Evolutionary conservation across 257 asterid genomes (phyloP).

Genomic region (Capsicum rhomboideum): DNA sequence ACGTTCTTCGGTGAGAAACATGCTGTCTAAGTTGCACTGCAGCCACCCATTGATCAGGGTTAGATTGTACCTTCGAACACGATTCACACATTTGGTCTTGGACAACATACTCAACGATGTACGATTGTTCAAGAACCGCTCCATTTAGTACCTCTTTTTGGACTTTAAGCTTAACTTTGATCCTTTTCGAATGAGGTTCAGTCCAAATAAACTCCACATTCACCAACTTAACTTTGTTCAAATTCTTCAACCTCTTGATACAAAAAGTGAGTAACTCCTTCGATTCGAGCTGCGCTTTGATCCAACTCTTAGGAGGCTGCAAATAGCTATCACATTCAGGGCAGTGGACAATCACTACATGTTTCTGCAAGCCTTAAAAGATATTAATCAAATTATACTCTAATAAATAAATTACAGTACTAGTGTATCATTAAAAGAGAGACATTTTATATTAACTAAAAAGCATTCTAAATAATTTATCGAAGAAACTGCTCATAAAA

Average conservation of each 20-base stretch:
- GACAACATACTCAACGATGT: constrained; percentile 31
- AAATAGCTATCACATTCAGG: not conserved
- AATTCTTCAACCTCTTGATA: not conserved
- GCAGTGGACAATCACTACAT: not conserved
- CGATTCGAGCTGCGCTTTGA: not conserved
- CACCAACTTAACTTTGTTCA: not conserved
- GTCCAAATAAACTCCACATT: not conserved
- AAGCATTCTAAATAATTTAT: no score
- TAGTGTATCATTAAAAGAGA: no score
- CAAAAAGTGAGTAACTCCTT: not conserved
- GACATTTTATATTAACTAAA: no score
- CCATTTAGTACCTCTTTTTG: constrained; percentile 51
- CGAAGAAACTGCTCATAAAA: no score
- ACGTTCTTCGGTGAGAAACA: constrained; percentile 47
- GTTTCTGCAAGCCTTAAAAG: not conserved
- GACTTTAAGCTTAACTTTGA: constrained; percentile 9
- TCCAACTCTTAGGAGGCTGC: constrained; percentile 2
- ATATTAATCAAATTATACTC: no score
- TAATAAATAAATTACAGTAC: no score
- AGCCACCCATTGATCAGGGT: constrained; percentile 62
- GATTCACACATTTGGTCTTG: constrained; percentile 49
- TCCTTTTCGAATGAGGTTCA: constrained; percentile 1
- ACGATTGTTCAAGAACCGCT: constrained; percentile 39
- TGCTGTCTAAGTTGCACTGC: constrained; percentile 52
- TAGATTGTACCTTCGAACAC: constrained; percentile 39